These are phyloP conservation scores for Cicer arietinum DNA, from an alignment of 306 rosid species.

Conservation along the genomic window DNA sequence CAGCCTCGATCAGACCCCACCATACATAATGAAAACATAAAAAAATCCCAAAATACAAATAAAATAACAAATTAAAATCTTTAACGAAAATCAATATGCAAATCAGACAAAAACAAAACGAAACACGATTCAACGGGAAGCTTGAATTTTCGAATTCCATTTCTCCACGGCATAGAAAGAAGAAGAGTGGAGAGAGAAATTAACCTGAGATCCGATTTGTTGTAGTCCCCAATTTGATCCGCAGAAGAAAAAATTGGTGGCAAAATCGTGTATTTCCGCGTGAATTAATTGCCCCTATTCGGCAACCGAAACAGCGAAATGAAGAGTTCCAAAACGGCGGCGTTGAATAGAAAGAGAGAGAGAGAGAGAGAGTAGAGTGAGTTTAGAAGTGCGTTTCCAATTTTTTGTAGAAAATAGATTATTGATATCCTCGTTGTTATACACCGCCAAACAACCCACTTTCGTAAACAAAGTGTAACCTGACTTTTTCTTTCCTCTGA, in stretches of 20 bases:
- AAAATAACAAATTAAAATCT: not conserved
- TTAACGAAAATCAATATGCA: slow-evolving; percentile 7
- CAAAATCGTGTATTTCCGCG: slow-evolving; percentile 30
- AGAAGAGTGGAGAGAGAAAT: not conserved
- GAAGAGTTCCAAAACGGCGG: slow-evolving; percentile 42
- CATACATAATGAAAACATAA: not conserved
- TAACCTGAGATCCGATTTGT: slow-evolving; percentile 49
- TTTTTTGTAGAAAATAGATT: not conserved
- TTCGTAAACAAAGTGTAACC: slow-evolving; percentile 14
- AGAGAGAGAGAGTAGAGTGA: slow-evolving; percentile 28
- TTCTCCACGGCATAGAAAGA: not conserved
- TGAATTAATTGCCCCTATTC: slow-evolving; percentile 21
- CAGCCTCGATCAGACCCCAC: slow-evolving; percentile 35
- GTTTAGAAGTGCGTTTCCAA: slow-evolving; percentile 29
- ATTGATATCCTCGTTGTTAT: slow-evolving; percentile 21
- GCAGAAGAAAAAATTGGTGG: slow-evolving; percentile 27
- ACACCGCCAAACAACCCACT: slow-evolving; percentile 27
- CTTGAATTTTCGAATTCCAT: not conserved
- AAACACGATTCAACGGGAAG: not conserved
- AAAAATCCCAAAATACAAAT: too few relatives aligned
- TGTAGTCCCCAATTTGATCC: slow-evolving; percentile 13
- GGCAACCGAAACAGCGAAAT: slow-evolving; percentile 2
- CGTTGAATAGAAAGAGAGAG: slow-evolving; percentile 34
- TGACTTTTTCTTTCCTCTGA: not conserved
- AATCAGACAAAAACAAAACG: not conserved